A percentile compares a stretch with the other conserved stretches of the same genome.
phyloP scores from a whole-genome alignment of 2,329 filamentous ascomycete genomes.

The Stachybotrys elegans region DNA sequence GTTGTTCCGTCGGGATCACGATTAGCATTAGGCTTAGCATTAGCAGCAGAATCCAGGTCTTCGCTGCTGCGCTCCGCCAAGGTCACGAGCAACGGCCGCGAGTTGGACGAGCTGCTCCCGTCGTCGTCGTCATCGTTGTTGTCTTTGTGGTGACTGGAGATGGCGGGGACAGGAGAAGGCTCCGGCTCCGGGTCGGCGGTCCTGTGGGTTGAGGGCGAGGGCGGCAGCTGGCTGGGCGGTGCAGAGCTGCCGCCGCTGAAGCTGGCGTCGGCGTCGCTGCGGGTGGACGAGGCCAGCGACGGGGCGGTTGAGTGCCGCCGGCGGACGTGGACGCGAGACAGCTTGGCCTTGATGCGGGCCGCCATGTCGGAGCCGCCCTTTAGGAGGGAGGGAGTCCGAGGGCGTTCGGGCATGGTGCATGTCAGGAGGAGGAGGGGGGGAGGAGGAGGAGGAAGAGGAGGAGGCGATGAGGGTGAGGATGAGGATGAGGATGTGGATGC shows the following conservation, averaged over 20 bases:
- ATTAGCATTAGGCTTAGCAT: too few relatives aligned
- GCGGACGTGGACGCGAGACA: conserved; percentile 31
- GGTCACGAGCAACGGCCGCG: too few relatives aligned
- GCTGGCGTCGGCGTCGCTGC: conserved; percentile 13
- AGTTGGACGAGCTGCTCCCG: too few relatives aligned
- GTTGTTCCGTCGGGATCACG: too few relatives aligned
- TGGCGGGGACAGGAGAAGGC: too few relatives aligned
- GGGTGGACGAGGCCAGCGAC: conserved; percentile 29
- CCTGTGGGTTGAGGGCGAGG: background rate
- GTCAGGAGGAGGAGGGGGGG: background rate
- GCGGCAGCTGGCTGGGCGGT: conserved; percentile 5
- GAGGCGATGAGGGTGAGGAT: background rate
- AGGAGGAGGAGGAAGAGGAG: background rate
- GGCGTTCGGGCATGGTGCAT: background rate
- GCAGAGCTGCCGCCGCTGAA: background rate
- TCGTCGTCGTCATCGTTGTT: too few relatives aligned
- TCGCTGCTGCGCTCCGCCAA: too few relatives aligned
- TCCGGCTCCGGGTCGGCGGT: too few relatives aligned
- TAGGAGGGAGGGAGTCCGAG: conserved; percentile 7
- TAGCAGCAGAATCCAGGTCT: too few relatives aligned
- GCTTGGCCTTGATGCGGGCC: conserved; percentile 42
- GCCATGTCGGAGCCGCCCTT: conserved; percentile 42
- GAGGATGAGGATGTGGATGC: background rate
- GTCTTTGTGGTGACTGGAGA: too few relatives aligned
- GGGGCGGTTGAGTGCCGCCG: conserved; percentile 34